These are phyloP conservation scores for Xerocomus nothofagi DNA, from an alignment of 1,284 basidiomycete species.

Conservation along the genomic window DNA sequence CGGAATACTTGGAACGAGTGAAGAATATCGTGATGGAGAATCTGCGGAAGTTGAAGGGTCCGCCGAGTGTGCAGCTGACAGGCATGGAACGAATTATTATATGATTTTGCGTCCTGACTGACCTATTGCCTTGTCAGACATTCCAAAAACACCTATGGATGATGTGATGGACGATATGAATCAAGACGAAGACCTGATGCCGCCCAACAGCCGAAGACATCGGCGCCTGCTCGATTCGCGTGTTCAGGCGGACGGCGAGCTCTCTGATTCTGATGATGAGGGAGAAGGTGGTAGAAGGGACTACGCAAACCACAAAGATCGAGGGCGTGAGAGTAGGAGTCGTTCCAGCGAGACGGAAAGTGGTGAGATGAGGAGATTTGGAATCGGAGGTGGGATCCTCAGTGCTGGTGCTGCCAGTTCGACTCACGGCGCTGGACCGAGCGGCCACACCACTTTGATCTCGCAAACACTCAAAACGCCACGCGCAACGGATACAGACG, in stretches of 20 bases:
- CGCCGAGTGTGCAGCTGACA: conserved; percentile 88
- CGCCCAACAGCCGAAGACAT: conserved; percentile 73
- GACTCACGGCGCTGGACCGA: conserved; percentile 71
- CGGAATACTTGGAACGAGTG: conserved; percentile 90
- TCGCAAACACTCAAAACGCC: conserved; percentile 42
- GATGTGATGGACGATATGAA: conserved; percentile 74
- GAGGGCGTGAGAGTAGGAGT: conserved; percentile 44
- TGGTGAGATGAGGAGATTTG: conserved; percentile 55
- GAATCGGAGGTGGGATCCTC: conserved; percentile 68
- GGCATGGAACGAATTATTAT: conserved; percentile 45
- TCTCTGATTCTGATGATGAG: conserved; percentile 86
- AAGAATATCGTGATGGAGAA: conserved; percentile 93
- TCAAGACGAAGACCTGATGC: conserved; percentile 78
- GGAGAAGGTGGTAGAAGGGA: conserved; percentile 78
- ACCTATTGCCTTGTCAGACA: conserved; percentile 46
- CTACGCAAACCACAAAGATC: conserved; percentile 56
- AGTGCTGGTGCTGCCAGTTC: conserved; percentile 52
- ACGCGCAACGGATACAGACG: conserved; percentile 49
- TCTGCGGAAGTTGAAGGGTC: conserved; percentile 78
- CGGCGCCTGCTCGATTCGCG: conserved; percentile 70
- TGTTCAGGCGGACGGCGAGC: conserved; percentile 75
- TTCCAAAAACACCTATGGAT: conserved; percentile 79
- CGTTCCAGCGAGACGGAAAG: conserved; percentile 38
- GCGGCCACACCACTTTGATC: conserved; percentile 57
- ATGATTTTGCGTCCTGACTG: background rate